Base-by-base conservation (phyloP, 2,329 filamentous ascomycete genomes). In the Fusarium praegraminearum region DNA sequence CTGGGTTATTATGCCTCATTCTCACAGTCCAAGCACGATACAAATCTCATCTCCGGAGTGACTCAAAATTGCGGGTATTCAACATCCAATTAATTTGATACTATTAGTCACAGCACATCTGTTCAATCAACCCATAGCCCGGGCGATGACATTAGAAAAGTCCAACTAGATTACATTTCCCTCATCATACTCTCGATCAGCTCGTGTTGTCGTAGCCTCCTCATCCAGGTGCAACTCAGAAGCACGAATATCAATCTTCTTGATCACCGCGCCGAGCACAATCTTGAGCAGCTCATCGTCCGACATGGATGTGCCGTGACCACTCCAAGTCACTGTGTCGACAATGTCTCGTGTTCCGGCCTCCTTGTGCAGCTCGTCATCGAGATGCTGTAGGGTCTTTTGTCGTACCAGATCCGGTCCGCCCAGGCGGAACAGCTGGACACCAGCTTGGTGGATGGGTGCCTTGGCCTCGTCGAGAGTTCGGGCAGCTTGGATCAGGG, bases 261-360 rank as follows among this genome's bases (percentile, higher is more conserved):
- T 62, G 5, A 62, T 62, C 18, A 62, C 59, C 1, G 59, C 59
- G 2, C 59, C 59, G n/a, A 62, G 3, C 1, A 62, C 59, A 32
- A 62, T 41, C n/a, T 62, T 62, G n/a, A 62, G 59, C 2, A 62
- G 46, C 33, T 62, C 59, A 20, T 62, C 59, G 8, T 62, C 59
- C 1, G 59, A 62, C 59, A 62, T 62, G 2, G 57, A 40, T 32
- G 59, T 62, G 2, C 59, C 57, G 6, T 62, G 59, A 7, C 59
- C 59, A n/a, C 59, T 62, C 59, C 59, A 62, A n/a, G 59, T 62
- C 33, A 62, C 59, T 13, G 59, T 62, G 28, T 62, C 59, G 22
- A 62, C 59, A 26, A 62, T 62, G 11, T 62, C 59, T 47, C 59
- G 33, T 1, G 59, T 62, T 30, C 57, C 57, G 47, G 59, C 59